Evolutionary conservation across 192 early-diverging fungal species (phyloP).

Genomic region (Coemansia sp.): DNA sequence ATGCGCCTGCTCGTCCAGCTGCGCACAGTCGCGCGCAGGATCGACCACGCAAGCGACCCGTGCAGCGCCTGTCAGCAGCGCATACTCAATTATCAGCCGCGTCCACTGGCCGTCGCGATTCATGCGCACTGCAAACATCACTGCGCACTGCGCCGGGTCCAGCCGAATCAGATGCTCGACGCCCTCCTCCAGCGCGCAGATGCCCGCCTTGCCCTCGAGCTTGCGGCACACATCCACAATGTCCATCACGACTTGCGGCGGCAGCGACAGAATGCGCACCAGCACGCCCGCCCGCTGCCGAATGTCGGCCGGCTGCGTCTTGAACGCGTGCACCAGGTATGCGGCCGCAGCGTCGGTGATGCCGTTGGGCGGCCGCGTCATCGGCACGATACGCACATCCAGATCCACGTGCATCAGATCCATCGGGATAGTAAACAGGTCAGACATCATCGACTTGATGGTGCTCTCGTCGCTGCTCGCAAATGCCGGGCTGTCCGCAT

Average conservation of each 20-base stretch:
- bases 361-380: conserved; percentile 43
- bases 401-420: conserved; percentile 36
- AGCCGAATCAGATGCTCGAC: conserved; percentile 27
- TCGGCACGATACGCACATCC: conserved; percentile 43
- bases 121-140: background rate
- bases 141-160: conserved; percentile 8
- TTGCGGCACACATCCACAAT: conserved; percentile 23
- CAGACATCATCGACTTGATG: conserved; percentile 15
- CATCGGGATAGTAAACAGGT: conserved; percentile 20
- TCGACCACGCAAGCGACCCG: conserved; percentile 9
- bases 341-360: conserved; percentile 36
- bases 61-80: conserved; percentile 20
- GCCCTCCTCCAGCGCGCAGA: conserved; percentile 18
- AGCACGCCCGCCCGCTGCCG: conserved; percentile 36
- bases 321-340: conserved; percentile 22
- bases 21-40: background rate
- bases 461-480: conserved; percentile 1
- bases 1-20: background rate
- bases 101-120: background rate
- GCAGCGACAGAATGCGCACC: conserved; percentile 36
- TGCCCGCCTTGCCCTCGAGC: conserved; percentile 12
- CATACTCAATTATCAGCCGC: conserved; percentile 20
- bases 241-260: conserved; percentile 46
- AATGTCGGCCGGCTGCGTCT: conserved; percentile 18
- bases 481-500: background rate